Conservation (phyloP, 306 rosid genomes). For the Coriaria nepalensis region DNA sequence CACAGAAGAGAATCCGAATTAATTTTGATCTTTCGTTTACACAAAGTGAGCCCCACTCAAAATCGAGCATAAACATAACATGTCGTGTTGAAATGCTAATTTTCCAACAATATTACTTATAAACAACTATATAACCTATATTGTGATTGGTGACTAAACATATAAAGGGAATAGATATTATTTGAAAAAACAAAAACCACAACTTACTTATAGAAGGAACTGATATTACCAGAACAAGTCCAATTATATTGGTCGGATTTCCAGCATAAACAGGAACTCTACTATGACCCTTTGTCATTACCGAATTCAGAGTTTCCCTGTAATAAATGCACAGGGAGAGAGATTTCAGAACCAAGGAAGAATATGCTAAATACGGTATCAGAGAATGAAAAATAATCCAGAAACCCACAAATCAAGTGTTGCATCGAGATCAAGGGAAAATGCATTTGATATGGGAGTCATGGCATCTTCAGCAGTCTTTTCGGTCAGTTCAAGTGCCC, state of each 20-base stretch:
- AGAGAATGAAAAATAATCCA: conserved; percentile 22
- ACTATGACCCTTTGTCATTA: conserved; percentile 91
- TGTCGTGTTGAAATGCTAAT: too few relatives aligned
- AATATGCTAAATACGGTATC: conserved; percentile 10
- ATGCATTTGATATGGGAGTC: conserved; percentile 89
- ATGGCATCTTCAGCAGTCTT: conserved; percentile 98
- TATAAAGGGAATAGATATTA: too few relatives aligned
- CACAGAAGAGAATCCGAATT: too few relatives aligned
- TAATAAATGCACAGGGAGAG: conserved; percentile 12
- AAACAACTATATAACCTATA: too few relatives aligned
- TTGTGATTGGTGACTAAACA: too few relatives aligned
- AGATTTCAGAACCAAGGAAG: conserved; percentile 15
- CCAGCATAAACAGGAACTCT: conserved; percentile 88
- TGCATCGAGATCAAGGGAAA: conserved; percentile 92
- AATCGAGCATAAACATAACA: too few relatives aligned
- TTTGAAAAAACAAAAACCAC: too few relatives aligned
- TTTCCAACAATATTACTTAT: too few relatives aligned
- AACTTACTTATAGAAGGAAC: too few relatives aligned
- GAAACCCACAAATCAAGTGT: conserved; percentile 79
- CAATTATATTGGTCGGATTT: conserved; percentile 60
- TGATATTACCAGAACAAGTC: conserved; percentile 93
- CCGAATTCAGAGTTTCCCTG: conserved; percentile 76
- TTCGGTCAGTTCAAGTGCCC: conserved; percentile 95
- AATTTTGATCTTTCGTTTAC: too few relatives aligned
- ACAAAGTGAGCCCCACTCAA: too few relatives aligned